These are phyloP conservation scores for Boletus edulis DNA, from an alignment of 768 basidiomycete genomes.

Conservation along the genomic window DNA sequence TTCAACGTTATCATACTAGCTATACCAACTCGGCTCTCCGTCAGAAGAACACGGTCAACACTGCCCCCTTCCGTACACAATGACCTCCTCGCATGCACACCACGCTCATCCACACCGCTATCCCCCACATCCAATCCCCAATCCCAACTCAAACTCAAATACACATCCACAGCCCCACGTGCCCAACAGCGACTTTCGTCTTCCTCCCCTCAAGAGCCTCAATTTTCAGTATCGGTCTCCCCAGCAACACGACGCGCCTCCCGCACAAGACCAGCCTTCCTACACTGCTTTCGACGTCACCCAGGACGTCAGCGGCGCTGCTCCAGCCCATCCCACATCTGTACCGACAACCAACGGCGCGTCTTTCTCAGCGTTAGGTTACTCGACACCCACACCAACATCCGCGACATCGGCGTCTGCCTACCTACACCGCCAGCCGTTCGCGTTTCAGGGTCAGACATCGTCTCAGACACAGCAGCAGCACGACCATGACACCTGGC, in stretches of 20 bases:
- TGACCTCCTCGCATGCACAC: conserved; percentile 45
- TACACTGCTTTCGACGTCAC: conserved; percentile 19
- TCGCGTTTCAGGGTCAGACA: conserved; percentile 16
- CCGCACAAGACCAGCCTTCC: conserved; percentile 9
- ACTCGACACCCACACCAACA: conserved; percentile 23
- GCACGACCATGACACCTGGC: conserved; percentile 23
- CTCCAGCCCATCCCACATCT: neutral
- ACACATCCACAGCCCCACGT: conserved; percentile 35
- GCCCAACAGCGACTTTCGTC: conserved; percentile 47
- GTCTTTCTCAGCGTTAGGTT: conserved; percentile 19
- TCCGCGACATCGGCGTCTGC: conserved; percentile 19
- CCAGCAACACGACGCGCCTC: conserved; percentile 18
- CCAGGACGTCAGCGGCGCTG: conserved; percentile 14
- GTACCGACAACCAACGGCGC: conserved; percentile 13
- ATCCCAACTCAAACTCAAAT: conserved; percentile 28
- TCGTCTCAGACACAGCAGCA: conserved; percentile 20
- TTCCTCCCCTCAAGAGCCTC: conserved; percentile 73
- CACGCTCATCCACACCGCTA: conserved; percentile 35
- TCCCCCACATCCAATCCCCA: conserved; percentile 1
- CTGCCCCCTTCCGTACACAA: conserved; percentile 17
- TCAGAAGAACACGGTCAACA: conserved; percentile 3
- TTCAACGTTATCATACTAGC: conserved; percentile 13
- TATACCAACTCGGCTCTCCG: neutral
- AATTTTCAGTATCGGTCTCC: conserved; percentile 51
- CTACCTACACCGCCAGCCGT: conserved; percentile 22